Evolutionary conservation across 257 asterid species (phyloP), one percentile per base, ranked within the genome.

Genomic region (Hygrophila difformis): DNA sequence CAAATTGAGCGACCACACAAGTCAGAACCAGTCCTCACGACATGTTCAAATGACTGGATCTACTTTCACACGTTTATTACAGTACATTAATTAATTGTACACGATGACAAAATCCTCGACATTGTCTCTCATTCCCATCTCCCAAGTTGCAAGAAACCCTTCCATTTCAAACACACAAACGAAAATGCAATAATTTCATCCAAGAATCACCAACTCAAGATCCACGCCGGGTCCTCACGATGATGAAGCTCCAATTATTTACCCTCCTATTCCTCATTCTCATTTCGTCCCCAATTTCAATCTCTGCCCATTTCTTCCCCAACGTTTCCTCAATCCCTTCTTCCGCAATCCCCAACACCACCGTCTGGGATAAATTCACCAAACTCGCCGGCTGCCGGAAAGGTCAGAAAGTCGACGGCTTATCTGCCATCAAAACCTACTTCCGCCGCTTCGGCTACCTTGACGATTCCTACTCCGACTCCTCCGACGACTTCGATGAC

Each of bases 401-500:
- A 35, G 96, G 94, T 36, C 57, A 68, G 9, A 68, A 71, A 2
- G 47, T 60, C 2, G 53, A 56, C 13, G 94, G 93, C 0, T 22
- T 87, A 10, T 39, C 67, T 8, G 64, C 56, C 15, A 59, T 87
- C 63, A 87, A 87, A 55, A 58, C 67, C 21, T 87, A 87, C 43
- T 79, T 82, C 54, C 84, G 75, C 18, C 59, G 39, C 1, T 87
- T 87, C 43, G 96, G 94, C 20, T 87, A 82, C 63, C 67, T 72
- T n/a, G 59, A 65, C 53, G n/a, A 36, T 0, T 52, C 81, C 1
- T 47, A 37, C 63, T n/a, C 47, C 0, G 57, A 77, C 53, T 77
- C 77, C 65, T 59, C 81, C 48, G 93, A 86, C 44, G 71, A 82
- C 2, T 86, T 77, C 55, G 96, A 82, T 59, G 78, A 64, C 1